Evolutionary conservation across 371 early-diverging fungal species (phyloP), one percentile per base, ranked within the genome.

Genomic region (Apophysomyces variabilis): DNA sequence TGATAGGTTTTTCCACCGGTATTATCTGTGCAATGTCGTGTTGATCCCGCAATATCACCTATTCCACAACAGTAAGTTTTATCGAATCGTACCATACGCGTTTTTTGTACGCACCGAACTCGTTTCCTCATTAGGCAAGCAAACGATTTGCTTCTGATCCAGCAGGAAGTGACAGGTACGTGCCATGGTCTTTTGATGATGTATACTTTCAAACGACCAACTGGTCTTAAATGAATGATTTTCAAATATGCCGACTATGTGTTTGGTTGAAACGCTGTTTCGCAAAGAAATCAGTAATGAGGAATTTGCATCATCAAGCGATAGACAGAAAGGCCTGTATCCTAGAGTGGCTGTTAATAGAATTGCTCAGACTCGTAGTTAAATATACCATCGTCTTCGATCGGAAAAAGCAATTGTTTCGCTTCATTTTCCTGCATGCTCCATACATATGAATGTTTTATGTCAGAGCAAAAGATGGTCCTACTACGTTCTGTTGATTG

Each of bases 241-340:
- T 9, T 61, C 62, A 13, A 21, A 7, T 14, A 56, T 44, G 4
- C 36, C 62, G n/a, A 62, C n/a, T 13, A 38, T 36, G 37, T 62
- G 62, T 36, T 62, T 62, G 12, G 47, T 62, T 2, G 62, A 45
- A 45, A 21, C 37, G 36, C 35, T 12, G 9, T 46, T 9, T 18
- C 46, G 45, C 4, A 62, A 46, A 14, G 62, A 62, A 5, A 45
- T 37, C 21, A 62, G 21, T 13, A 47, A 8, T 6, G 62, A 45
- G 21, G 45, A 26, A 14, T 5, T 47, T 45, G 13, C n/a, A 21
- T 38, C 16, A 13, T 66, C 64, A n/a, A 38, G 46, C 16, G 63
- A 45, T 18, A 71, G 60, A 8, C 65, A 66, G 32, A 64, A 71
- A 1, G 71, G 71, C 26, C 67, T 65, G 12, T 60, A 71, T 8